Evolutionary conservation across 2,329 filamentous ascomycete species (phyloP).

Genomic region (Ascochyta lentis): DNA sequence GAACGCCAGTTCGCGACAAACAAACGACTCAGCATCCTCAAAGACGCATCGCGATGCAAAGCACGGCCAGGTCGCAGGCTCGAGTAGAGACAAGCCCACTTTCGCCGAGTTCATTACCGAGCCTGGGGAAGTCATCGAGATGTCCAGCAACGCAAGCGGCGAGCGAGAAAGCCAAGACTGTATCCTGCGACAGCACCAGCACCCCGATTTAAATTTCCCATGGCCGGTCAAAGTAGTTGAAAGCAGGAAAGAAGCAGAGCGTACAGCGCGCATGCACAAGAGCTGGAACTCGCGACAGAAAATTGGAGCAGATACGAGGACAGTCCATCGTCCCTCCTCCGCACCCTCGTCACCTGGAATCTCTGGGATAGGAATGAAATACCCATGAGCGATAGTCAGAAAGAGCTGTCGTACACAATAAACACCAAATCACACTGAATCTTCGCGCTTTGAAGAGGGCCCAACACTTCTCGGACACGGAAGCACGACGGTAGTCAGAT

Average conservation of each 20-base stretch:
- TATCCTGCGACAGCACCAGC: conserved; percentile 3
- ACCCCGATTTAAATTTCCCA: not conserved
- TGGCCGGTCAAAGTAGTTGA: conserved; percentile 9
- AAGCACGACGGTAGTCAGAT: too few relatives aligned
- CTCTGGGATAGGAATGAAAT: not conserved
- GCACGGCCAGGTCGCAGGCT: not conserved
- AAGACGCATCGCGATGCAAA: not conserved
- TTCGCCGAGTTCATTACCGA: conserved; percentile 10
- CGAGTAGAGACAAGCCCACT: conserved; percentile 2
- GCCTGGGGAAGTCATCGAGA: conserved; percentile 8
- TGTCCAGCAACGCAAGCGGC: conserved; percentile 5
- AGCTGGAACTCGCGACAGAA: not conserved
- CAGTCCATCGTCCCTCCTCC: not conserved
- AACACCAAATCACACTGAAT: not conserved
- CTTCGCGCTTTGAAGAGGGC: too few relatives aligned
- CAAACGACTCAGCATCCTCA: not conserved
- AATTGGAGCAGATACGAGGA: not conserved
- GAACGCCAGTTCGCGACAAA: not conserved
- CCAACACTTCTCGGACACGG: too few relatives aligned
- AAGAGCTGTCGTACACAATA: not conserved
- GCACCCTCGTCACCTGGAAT: not conserved
- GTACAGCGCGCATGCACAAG: conserved; percentile 3
- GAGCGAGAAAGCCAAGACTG: conserved; percentile 12
- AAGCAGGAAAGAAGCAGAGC: not conserved
- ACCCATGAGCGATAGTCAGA: not conserved